These are phyloP conservation scores for Geranomyces michiganensis DNA, from an alignment of 192 early-diverging fungal genomes.

Conservation along the genomic window DNA sequence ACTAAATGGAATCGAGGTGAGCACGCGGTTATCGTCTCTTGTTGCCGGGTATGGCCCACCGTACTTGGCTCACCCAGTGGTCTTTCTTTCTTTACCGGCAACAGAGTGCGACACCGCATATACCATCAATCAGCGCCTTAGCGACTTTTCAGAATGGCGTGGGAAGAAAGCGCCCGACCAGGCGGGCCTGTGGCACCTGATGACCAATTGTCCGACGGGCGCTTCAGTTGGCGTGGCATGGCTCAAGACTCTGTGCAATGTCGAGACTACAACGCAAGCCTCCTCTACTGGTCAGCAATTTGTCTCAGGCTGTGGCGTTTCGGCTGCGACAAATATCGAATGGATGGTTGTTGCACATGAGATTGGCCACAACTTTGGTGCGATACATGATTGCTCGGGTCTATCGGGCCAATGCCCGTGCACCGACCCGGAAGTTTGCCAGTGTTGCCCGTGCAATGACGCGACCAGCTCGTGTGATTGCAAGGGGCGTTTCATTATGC, in stretches of 20 bases:
- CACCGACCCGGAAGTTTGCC: slow-evolving; percentile 35
- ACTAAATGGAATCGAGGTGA: slow-evolving; percentile 70
- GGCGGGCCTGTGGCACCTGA: slow-evolving; percentile 88
- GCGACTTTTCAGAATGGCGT: slow-evolving; percentile 91
- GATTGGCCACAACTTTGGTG: slow-evolving; percentile 82
- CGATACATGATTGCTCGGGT: slow-evolving; percentile 79
- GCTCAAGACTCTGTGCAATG: slow-evolving; percentile 31
- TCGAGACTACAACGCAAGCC: slow-evolving; percentile 13
- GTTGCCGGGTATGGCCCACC: no score
- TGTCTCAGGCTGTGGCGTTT: slow-evolving; percentile 83
- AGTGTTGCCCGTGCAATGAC: slow-evolving; percentile 71
- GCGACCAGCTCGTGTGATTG: slow-evolving; percentile 52
- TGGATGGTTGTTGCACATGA: slow-evolving; percentile 97
- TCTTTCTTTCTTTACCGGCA: background rate
- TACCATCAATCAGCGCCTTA: slow-evolving; percentile 48
- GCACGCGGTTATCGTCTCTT: no score
- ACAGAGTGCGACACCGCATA: background rate
- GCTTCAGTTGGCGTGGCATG: slow-evolving; percentile 30
- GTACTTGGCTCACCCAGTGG: background rate
- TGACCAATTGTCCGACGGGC: slow-evolving; percentile 79
- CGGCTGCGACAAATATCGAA: slow-evolving; percentile 78
- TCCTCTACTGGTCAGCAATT: slow-evolving; percentile 50
- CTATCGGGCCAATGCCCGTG: slow-evolving; percentile 25
- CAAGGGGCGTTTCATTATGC: slow-evolving; percentile 50
- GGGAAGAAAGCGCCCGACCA: slow-evolving; percentile 70